Evolutionary conservation across 805 yeast genomes (phyloP).

Genomic region (Pichia manshurica): DNA sequence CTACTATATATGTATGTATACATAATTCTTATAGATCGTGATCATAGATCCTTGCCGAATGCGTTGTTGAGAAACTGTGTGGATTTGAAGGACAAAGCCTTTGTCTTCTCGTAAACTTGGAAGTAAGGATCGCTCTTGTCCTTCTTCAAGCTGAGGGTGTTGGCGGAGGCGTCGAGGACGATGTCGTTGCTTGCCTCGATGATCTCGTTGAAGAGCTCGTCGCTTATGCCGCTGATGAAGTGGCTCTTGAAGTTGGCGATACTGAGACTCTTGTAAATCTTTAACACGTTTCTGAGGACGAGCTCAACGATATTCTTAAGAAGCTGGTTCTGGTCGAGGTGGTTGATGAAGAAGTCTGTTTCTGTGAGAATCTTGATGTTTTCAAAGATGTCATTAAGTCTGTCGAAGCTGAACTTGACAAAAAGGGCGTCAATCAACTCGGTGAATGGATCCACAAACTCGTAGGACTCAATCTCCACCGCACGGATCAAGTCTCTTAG

Average conservation of each 20-base stretch:
- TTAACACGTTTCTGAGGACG: constrained; percentile 22
- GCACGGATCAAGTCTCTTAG: constrained; percentile 53
- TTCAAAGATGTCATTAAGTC: constrained; percentile 42
- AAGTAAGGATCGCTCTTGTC: constrained; percentile 58
- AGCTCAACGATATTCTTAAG: constrained; percentile 21
- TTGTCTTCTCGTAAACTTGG: constrained; percentile 63
- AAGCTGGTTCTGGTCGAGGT: constrained; percentile 30
- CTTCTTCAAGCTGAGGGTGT: constrained; percentile 38
- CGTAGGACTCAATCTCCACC: constrained; percentile 57
- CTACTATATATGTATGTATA: background rate
- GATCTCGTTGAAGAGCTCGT: constrained; percentile 26
- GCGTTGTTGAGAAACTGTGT: constrained; percentile 49
- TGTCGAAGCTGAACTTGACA: constrained; percentile 53
- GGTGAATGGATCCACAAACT: constrained; percentile 61
- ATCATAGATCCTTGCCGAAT: constrained; percentile 19
- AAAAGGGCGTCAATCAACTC: constrained; percentile 49
- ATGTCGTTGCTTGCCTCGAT: constrained; percentile 9
- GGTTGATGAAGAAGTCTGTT: constrained; percentile 53
- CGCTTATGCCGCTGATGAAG: constrained; percentile 12
- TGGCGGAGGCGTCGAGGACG: constrained; percentile 31
- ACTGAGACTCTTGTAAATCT: constrained; percentile 22
- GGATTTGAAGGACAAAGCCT: constrained; percentile 55
- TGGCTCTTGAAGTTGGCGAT: constrained; percentile 18
- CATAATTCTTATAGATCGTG: too few species aligned
- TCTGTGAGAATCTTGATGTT: constrained; percentile 44